These are phyloP conservation scores for Taphrina flavorubra DNA, from an alignment of 1,139 yeast species.

Conservation along the genomic window DNA sequence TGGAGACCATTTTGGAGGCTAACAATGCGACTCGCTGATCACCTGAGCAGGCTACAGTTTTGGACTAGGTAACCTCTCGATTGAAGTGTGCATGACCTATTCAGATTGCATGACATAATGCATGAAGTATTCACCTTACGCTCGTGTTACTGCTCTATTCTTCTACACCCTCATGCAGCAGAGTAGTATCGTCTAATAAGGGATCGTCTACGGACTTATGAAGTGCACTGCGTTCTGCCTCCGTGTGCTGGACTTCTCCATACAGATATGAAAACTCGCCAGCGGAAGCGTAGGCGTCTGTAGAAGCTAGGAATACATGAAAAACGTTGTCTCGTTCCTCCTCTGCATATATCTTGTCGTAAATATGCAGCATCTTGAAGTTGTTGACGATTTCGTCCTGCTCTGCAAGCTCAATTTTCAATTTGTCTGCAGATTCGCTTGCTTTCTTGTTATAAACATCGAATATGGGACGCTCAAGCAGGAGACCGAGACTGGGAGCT, in stretches of 20 bases:
- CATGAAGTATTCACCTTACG: no score
- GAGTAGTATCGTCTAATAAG: background rate
- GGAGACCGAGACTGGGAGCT: conserved; percentile 93
- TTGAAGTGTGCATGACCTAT: no score
- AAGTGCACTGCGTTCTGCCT: background rate
- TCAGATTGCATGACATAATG: no score
- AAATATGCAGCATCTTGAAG: conserved; percentile 85
- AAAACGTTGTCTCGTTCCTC: conserved; percentile 74
- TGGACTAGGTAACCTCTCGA: no score
- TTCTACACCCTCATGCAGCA: background rate
- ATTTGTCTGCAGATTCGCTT: conserved; percentile 31
- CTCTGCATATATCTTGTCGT: conserved; percentile 88
- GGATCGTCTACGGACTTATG: background rate
- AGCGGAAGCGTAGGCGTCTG: conserved; percentile 23
- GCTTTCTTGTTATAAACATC: conserved; percentile 69
- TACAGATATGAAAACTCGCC: conserved; percentile 30
- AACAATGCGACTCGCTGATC: background rate
- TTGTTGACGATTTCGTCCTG: conserved; percentile 61
- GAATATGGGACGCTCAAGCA: conserved; percentile 90
- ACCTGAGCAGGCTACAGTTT: no score
- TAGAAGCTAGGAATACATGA: conserved; percentile 47
- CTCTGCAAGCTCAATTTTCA: conserved; percentile 60
- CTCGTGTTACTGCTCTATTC: background rate
- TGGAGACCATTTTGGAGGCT: conserved; percentile 21
- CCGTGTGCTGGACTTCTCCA: background rate